phyloP scores from a whole-genome alignment of 345 rosid species.

The Abelmoschus esculentus region DNA sequence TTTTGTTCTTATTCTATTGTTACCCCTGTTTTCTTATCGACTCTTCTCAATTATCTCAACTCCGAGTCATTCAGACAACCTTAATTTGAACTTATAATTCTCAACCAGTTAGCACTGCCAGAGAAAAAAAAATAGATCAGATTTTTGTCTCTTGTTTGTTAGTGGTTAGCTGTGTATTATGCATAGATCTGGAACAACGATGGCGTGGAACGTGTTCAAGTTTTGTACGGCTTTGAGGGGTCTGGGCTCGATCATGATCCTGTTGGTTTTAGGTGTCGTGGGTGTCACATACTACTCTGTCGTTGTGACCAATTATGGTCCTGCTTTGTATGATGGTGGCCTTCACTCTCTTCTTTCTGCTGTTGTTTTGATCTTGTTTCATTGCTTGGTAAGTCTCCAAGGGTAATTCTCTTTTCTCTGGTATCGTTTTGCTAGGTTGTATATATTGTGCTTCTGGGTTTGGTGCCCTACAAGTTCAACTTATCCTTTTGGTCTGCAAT shows the following conservation, averaged over 20 bases:
- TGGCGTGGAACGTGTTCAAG: conserved; percentile 99
- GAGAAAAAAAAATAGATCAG: background rate
- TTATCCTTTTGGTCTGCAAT: background rate
- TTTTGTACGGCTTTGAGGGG: conserved; percentile 94
- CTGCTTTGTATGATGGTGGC: conserved; percentile 62
- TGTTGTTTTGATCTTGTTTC: conserved; percentile 61
- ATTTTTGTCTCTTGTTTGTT: background rate
- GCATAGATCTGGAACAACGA: conserved; percentile 91
- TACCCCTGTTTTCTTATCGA: background rate
- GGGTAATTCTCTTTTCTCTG: background rate
- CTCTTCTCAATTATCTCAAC: background rate
- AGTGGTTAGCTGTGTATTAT: conserved; percentile 30
- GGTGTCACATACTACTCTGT: conserved; percentile 90
- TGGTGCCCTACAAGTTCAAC: background rate
- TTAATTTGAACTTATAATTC: background rate
- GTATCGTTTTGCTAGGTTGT: conserved; percentile 3
- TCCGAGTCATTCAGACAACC: background rate
- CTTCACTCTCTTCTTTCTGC: conserved; percentile 49
- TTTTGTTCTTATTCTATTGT: background rate
- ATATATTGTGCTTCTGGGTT: background rate
- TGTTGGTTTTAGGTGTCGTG: conserved; percentile 81
- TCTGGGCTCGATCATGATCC: conserved; percentile 95
- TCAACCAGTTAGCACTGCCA: background rate
- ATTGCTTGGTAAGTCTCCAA: conserved; percentile 53
- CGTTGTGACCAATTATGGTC: conserved; percentile 81